These are phyloP conservation scores for Boletellus ananiceps DNA, from an alignment of 768 basidiomycete genomes.

Conservation along the genomic window DNA sequence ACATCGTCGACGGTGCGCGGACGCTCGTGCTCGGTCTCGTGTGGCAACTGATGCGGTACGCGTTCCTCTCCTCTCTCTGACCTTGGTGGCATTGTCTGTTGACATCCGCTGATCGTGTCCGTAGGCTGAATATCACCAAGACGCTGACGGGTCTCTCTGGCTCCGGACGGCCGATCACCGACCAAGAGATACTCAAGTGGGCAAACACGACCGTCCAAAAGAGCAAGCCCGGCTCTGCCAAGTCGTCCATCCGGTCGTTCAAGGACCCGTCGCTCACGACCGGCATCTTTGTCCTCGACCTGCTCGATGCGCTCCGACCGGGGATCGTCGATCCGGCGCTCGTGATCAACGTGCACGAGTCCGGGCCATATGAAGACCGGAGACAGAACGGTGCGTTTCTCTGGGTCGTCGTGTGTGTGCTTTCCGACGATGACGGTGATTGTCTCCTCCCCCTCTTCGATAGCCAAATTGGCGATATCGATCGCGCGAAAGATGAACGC, in stretches of 20 bases:
- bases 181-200: conserved; percentile 94
- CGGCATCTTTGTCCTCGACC: conserved; percentile 88
- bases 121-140: conserved; percentile 82
- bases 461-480: conserved; percentile 95
- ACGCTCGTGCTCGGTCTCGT: conserved; percentile 94
- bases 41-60: conserved; percentile 95
- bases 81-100: no score
- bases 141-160: conserved; percentile 72
- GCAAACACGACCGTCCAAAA: conserved; percentile 86
- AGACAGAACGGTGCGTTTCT: conserved; percentile 77
- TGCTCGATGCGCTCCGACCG: conserved; percentile 86
- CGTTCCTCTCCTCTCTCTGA: conserved; percentile 17
- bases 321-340: conserved; percentile 92
- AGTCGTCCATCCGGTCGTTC: conserved; percentile 75
- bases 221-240: conserved; percentile 45
- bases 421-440: no score
- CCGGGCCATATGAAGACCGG: conserved; percentile 78
- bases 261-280: conserved; percentile 89
- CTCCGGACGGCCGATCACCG: conserved; percentile 80
- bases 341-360: conserved; percentile 56
- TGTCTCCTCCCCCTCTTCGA: not conserved
- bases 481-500: conserved; percentile 98
- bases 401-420: not conserved
- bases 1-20: conserved; percentile 91
- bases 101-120: no score